Percentiles rank a stretch among this genome's conserved stretches.
Evolutionary conservation across 2,329 filamentous ascomycete species (phyloP).

Genomic region (Salinomyces thailandicus): DNA sequence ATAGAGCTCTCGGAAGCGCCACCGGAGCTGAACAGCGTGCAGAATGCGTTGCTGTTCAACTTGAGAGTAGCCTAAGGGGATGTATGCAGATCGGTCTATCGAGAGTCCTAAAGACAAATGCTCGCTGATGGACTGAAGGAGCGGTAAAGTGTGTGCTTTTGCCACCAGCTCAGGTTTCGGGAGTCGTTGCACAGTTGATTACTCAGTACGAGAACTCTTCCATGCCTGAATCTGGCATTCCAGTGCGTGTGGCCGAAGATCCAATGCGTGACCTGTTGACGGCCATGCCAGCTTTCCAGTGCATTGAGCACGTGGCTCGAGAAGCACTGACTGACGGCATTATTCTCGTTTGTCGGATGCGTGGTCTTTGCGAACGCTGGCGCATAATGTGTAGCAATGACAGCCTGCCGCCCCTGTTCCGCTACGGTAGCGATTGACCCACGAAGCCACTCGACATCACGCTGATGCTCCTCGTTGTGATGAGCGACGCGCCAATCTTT

Average conservation of each 20-base stretch:
- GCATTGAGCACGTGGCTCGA: constrained; percentile 40
- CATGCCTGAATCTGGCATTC: constrained; percentile 27
- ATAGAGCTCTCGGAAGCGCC: neutral
- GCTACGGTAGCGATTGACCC: constrained; percentile 23
- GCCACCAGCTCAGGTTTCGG: constrained; percentile 18
- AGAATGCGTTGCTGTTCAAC: neutral
- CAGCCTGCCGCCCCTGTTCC: neutral
- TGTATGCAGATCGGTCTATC: too few species aligned
- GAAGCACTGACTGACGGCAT: constrained; percentile 40
- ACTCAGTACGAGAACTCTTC: constrained; percentile 26
- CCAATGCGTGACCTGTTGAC: constrained; percentile 22
- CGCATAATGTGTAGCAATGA: constrained; percentile 45
- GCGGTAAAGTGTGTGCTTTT: constrained; percentile 9
- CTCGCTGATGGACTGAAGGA: constrained; percentile 11
- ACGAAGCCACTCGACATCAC: constrained; percentile 43
- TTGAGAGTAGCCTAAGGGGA: neutral
- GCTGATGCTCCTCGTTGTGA: constrained; percentile 39
- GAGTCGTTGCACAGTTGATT: constrained; percentile 25
- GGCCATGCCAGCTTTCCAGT: constrained; percentile 17
- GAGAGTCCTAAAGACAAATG: constrained; percentile 1
- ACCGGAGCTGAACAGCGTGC: neutral
- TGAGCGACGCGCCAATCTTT: constrained; percentile 38
- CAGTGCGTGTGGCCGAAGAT: constrained; percentile 41
- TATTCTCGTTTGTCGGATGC: constrained; percentile 37
- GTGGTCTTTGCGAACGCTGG: constrained; percentile 40